Conservation (phyloP, 371 early-diverging fungal species). For the Mucor mucedo region DNA sequence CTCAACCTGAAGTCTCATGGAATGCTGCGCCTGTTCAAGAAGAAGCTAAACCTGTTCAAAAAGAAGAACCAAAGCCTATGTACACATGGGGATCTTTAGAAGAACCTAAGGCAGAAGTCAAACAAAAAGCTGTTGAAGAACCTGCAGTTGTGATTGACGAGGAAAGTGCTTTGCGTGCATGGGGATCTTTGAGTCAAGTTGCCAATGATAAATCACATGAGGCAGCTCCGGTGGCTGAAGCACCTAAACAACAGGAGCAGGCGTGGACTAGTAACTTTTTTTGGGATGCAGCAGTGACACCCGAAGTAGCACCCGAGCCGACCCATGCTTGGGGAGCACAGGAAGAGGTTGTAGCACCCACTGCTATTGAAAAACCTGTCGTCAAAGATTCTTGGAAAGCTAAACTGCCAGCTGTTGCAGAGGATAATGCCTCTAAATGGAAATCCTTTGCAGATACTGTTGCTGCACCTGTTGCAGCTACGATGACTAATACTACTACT, state of each 20-base stretch:
- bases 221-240: not conserved
- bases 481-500: not conserved
- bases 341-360: not conserved
- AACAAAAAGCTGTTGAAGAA: not conserved
- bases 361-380: not conserved
- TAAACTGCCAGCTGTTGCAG: not conserved
- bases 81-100: conserved; percentile 12
- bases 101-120: not conserved
- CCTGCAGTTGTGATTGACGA: not conserved
- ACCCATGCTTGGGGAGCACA: not conserved
- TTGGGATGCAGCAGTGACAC: not conserved
- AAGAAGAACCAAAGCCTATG: not conserved
- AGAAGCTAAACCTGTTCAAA: not conserved
- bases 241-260: not conserved
- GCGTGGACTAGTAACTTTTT: not conserved
- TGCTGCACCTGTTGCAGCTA: not conserved
- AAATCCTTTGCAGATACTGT: conserved; percentile 13
- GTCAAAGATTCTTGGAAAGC: conserved; percentile 9
- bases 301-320: not conserved
- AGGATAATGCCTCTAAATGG: conserved; percentile 18
- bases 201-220: not conserved
- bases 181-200: conserved; percentile 1
- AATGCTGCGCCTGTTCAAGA: too few species aligned
- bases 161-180: conserved; percentile 2
- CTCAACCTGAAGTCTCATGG: too few species aligned